Conservation (phyloP, 2,329 filamentous ascomycete genomes). For the Dactylellina drechsleri region DNA sequence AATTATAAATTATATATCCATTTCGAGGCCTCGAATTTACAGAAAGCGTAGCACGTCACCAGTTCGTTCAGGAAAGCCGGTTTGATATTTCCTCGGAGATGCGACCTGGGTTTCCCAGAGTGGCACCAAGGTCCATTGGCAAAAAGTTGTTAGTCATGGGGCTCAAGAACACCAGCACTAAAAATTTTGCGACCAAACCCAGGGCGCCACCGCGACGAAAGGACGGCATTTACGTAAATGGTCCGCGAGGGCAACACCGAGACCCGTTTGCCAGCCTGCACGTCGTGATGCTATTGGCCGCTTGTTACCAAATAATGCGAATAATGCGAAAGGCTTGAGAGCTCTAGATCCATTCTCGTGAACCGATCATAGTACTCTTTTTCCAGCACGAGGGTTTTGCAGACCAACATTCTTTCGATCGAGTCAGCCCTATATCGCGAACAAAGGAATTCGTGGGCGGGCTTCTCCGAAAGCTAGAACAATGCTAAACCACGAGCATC, state of each 20-base stretch:
- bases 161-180: neutral
- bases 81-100: slow-evolving; percentile 36
- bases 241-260: slow-evolving; percentile 24
- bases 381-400: too few relatives aligned
- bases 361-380: slow-evolving; percentile 23
- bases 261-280: slow-evolving; percentile 6
- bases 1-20: too few relatives aligned
- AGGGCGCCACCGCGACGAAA: slow-evolving; percentile 11
- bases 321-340: slow-evolving; percentile 25
- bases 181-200: neutral
- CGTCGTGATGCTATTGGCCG: slow-evolving; percentile 30
- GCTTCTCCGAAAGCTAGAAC: slow-evolving; percentile 40
- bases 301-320: slow-evolving; percentile 17
- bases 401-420: slow-evolving; percentile 3
- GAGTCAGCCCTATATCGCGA: slow-evolving; percentile 43
- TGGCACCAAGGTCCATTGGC: neutral
- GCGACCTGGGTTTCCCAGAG: neutral
- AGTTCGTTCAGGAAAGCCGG: neutral
- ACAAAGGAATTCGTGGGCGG: slow-evolving; percentile 6
- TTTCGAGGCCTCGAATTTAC: neutral
- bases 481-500: slow-evolving; percentile 27
- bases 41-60: slow-evolving; percentile 3
- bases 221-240: slow-evolving; percentile 49
- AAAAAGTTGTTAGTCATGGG: slow-evolving; percentile 32
- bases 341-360: slow-evolving; percentile 36